Conservation (phyloP, 78 protist genomes). For the Dictyostelium capitatum region DNA sequence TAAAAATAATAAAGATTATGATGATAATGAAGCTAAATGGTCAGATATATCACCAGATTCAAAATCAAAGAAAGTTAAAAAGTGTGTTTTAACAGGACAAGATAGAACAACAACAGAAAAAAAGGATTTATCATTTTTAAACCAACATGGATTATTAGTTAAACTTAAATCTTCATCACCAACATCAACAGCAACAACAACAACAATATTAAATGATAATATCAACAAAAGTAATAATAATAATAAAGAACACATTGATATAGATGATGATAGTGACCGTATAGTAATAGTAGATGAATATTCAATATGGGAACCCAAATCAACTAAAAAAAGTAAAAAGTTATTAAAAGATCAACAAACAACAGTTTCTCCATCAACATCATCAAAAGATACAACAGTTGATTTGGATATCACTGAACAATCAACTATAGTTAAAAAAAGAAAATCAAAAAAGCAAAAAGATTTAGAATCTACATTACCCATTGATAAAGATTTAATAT, state of each 20-base stretch:
- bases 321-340: neutral
- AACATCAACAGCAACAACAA: too few relatives aligned
- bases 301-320: too few relatives aligned
- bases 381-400: too few relatives aligned
- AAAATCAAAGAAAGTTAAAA: neutral
- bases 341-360: neutral
- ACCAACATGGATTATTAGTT: slow-evolving; percentile 16
- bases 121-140: neutral
- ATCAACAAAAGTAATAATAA: neutral
- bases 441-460: neutral
- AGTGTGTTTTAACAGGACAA: slow-evolving; percentile 27
- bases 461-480: too few relatives aligned
- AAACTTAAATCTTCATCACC: neutral
- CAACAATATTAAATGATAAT: neutral
- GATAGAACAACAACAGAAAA: neutral
- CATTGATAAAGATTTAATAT: neutral
- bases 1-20: neutral
- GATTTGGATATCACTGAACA: too few relatives aligned
- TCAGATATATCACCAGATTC: neutral
- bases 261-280: neutral
- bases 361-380: neutral
- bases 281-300: too few relatives aligned
- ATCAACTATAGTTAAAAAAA: neutral
- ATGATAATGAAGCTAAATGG: neutral
- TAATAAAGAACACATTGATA: neutral